Conservation (phyloP, 768 basidiomycete species). For the Tricholoma matsutake region DNA sequence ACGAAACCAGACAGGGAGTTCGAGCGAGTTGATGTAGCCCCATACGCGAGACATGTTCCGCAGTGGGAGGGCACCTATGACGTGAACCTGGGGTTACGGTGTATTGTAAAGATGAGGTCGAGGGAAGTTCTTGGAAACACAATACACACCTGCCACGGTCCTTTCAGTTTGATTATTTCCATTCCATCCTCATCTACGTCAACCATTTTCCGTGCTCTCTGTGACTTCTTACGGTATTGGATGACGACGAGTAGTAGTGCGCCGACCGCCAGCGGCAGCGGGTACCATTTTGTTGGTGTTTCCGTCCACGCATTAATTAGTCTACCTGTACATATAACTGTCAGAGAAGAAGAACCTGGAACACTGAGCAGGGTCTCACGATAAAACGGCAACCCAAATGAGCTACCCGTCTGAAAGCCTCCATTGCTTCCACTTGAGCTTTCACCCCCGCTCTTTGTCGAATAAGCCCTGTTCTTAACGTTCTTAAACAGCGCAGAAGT, state of each 20-base stretch:
- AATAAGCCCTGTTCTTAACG: slow-evolving; percentile 42
- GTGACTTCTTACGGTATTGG: slow-evolving; percentile 64
- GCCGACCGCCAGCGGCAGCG: slow-evolving; percentile 86
- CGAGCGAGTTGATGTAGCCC: slow-evolving; percentile 93
- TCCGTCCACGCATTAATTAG: slow-evolving; percentile 76
- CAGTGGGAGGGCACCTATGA: slow-evolving; percentile 91
- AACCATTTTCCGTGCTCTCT: slow-evolving; percentile 55
- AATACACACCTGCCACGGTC: slow-evolving; percentile 84
- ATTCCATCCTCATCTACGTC: slow-evolving; percentile 81
- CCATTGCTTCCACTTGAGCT: slow-evolving; percentile 20
- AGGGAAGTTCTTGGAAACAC: background rate
- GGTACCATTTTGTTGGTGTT: slow-evolving; percentile 95
- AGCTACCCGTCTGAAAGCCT: slow-evolving; percentile 19
- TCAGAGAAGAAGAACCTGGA: slow-evolving; percentile 5
- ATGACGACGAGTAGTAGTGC: slow-evolving; percentile 81
- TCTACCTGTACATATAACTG: slow-evolving; percentile 40
- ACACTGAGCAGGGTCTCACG: slow-evolving; percentile 33
- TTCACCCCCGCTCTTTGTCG: slow-evolving; percentile 30
- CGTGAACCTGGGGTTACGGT: slow-evolving; percentile 70
- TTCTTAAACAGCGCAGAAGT: slow-evolving; percentile 47
- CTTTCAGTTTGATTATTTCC: slow-evolving; percentile 76
- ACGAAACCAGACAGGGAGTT: slow-evolving; percentile 94
- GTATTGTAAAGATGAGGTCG: background rate
- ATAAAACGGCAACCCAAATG: slow-evolving; percentile 45
- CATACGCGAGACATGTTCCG: slow-evolving; percentile 95